phyloP scores from a whole-genome alignment of 805 yeast genomes.

The Metschnikowia aberdeeniae region DNA sequence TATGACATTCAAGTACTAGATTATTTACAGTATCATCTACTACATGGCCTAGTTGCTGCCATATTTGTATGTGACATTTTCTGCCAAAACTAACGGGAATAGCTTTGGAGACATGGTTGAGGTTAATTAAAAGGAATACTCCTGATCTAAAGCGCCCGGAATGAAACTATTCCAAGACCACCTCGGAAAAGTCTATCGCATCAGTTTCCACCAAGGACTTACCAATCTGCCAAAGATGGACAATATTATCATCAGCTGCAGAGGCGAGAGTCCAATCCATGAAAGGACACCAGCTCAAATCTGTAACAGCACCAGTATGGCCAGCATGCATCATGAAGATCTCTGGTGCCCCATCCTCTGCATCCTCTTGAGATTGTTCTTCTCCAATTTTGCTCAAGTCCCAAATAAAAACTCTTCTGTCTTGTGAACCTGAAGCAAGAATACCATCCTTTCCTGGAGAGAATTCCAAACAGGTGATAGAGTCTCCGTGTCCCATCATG shows the following conservation, averaged over 20 bases:
- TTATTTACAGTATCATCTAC: no score
- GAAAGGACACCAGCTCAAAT: slow-evolving; percentile 64
- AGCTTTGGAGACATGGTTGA: no score
- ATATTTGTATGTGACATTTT: no score
- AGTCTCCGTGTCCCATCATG: slow-evolving; percentile 75
- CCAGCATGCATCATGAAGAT: slow-evolving; percentile 91
- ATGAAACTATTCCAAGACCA: slow-evolving; percentile 22
- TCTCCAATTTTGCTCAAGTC: slow-evolving; percentile 75
- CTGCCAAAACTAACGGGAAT: no score
- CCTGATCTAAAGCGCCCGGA: neutral
- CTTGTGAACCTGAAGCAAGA: slow-evolving; percentile 71
- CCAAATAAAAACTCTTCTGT: slow-evolving; percentile 77
- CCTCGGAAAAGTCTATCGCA: slow-evolving; percentile 12
- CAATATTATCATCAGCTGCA: slow-evolving; percentile 57
- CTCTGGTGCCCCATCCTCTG: slow-evolving; percentile 89
- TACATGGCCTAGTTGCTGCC: no score
- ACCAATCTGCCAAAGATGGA: slow-evolving; percentile 54
- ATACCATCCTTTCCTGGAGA: slow-evolving; percentile 75
- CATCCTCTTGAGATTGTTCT: slow-evolving; percentile 82
- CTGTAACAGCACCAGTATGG: slow-evolving; percentile 73
- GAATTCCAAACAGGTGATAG: slow-evolving; percentile 72
- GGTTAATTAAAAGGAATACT: neutral
- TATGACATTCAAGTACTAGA: no score
- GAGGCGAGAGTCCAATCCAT: slow-evolving; percentile 76
- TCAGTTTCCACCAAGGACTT: slow-evolving; percentile 24